Evolutionary conservation across 306 rosid genomes (phyloP).

Genomic region (Betula pendula): DNA sequence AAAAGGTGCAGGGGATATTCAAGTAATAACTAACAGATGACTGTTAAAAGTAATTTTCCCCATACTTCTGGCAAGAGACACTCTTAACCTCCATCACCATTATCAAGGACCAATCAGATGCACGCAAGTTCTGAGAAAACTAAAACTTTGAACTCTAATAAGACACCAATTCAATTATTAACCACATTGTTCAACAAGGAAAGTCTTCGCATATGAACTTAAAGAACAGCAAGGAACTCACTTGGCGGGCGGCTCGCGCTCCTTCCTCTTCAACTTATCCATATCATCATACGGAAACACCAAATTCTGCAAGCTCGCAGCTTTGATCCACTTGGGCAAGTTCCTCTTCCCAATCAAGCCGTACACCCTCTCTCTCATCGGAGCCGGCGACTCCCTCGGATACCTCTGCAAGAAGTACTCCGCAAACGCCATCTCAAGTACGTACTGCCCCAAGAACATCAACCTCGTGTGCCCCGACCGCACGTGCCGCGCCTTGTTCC

Average conservation of each 20-base stretch:
- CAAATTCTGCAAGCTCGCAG: constrained; percentile 95
- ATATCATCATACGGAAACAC: constrained; percentile 78
- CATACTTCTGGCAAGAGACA: neutral
- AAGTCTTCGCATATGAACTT: neutral
- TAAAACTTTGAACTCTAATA: neutral
- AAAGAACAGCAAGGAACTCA: constrained; percentile 39
- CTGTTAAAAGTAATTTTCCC: neutral
- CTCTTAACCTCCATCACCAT: neutral
- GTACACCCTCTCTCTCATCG: constrained; percentile 95
- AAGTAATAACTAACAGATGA: neutral
- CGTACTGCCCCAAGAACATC: constrained; percentile 82
- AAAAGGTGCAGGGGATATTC: neutral
- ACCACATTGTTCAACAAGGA: neutral
- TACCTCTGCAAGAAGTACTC: constrained; percentile 89
- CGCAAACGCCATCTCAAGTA: constrained; percentile 70
- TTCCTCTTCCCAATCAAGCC: constrained; percentile 79
- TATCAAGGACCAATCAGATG: neutral
- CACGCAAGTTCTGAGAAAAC: neutral
- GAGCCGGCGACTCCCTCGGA: constrained; percentile 97
- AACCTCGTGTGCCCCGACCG: constrained; percentile 82
- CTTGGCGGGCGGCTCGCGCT: constrained; percentile 88
- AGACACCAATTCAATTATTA: neutral
- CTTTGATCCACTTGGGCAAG: constrained; percentile 83
- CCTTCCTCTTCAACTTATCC: constrained; percentile 74
- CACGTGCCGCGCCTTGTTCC: constrained; percentile 75